Evolutionary conservation across 192 early-diverging fungal species (phyloP).

Genomic region (Mortierella hygrophila): DNA sequence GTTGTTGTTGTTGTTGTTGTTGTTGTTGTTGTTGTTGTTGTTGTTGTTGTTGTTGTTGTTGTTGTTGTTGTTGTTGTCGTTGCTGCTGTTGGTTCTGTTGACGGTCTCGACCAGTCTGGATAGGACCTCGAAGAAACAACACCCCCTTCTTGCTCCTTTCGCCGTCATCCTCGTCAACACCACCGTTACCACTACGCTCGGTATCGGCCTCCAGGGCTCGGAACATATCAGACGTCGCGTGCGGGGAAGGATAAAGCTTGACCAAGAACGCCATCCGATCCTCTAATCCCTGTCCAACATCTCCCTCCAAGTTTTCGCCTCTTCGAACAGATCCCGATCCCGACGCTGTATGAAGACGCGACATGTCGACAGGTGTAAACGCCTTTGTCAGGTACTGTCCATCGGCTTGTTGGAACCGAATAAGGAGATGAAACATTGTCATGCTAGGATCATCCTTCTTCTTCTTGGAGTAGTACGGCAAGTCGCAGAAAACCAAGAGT

Average conservation of each 20-base stretch:
- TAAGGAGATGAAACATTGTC: constrained; percentile 45
- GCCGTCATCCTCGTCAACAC: not conserved
- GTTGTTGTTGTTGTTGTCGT: not conserved
- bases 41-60: no score
- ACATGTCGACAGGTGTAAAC: constrained; percentile 42
- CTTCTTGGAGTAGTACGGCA: constrained; percentile 10
- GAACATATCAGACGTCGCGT: constrained; percentile 42
- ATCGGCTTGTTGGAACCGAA: constrained; percentile 19
- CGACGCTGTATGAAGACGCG: not conserved
- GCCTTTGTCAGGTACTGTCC: constrained; percentile 33
- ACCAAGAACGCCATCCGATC: constrained; percentile 39
- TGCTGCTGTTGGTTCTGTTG: not conserved
- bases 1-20: no score
- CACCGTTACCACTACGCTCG: no score
- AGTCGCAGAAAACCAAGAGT: constrained; percentile 33
- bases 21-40: no score
- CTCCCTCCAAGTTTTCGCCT: not conserved
- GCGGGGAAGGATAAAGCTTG: constrained; percentile 42
- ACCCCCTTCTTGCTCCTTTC: not conserved
- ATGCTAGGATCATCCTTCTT: not conserved
- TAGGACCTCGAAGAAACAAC: constrained; percentile 44
- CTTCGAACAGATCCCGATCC: not conserved
- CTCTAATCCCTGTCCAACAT: not conserved
- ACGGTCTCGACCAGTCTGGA: constrained; percentile 23
- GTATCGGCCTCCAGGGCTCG: constrained; percentile 13